These are phyloP conservation scores for Exophiala xenobiotica DNA, from an alignment of 2,329 filamentous ascomycete genomes.

Conservation along the genomic window DNA sequence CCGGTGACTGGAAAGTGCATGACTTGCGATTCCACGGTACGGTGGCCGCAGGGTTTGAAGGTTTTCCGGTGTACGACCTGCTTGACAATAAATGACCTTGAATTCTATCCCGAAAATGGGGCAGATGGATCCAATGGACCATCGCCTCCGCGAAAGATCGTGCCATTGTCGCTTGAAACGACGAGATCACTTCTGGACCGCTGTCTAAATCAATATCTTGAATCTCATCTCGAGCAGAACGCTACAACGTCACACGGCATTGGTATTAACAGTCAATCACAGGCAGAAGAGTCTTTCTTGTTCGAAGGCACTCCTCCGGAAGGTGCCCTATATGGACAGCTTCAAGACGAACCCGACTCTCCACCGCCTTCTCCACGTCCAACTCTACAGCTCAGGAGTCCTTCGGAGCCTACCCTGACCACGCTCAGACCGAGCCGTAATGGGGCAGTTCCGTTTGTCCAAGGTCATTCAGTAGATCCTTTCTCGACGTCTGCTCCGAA, in stretches of 20 bases:
- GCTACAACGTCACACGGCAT: constrained; percentile 6
- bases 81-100: constrained; percentile 78
- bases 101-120: constrained; percentile 40
- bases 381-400: constrained; percentile 13
- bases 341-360: constrained; percentile 18
- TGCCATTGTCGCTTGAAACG: constrained; percentile 59
- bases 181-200: constrained; percentile 59
- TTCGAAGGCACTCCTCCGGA: constrained; percentile 24
- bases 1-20: constrained; percentile 74
- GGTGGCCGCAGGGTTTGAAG: constrained; percentile 71
- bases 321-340: constrained; percentile 14
- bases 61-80: constrained; percentile 83
- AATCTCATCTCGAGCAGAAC: constrained; percentile 38
- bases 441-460: constrained; percentile 9
- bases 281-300: constrained; percentile 27
- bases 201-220: constrained; percentile 54
- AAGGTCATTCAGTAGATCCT: constrained; percentile 14
- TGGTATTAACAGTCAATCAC: constrained; percentile 4
- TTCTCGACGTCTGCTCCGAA: constrained; percentile 14
- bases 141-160: constrained; percentile 23
- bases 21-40: constrained; percentile 77
- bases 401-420: constrained; percentile 21
- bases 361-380: constrained; percentile 18
- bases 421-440: constrained; percentile 1
- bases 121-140: constrained; percentile 1